These are phyloP conservation scores for Bipolaris sorokiniana DNA, from an alignment of 2,329 filamentous ascomycete species.

Conservation along the genomic window DNA sequence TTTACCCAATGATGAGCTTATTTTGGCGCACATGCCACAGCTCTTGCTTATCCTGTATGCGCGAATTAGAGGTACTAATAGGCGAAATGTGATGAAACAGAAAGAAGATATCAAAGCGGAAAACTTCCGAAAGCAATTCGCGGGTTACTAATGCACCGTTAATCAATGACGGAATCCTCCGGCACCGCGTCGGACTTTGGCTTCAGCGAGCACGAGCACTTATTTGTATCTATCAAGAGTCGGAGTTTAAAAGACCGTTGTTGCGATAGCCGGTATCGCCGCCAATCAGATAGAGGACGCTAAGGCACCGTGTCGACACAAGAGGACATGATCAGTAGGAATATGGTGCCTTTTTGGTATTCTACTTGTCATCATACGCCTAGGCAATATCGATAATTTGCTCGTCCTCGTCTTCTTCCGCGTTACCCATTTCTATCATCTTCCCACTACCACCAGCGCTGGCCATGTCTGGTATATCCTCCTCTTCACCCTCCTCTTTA, in stretches of 20 bases:
- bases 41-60: neutral
- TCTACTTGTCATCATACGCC: conserved; percentile 1
- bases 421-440: conserved; percentile 37
- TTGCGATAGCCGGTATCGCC: conserved; percentile 22
- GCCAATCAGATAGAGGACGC: conserved; percentile 17
- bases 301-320: neutral
- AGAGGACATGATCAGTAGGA: neutral
- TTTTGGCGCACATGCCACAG: conserved; percentile 2
- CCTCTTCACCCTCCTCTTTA: conserved; percentile 70
- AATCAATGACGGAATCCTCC: conserved; percentile 18
- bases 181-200: neutral
- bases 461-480: conserved; percentile 45
- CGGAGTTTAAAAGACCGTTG: conserved; percentile 5
- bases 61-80: conserved; percentile 3
- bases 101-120: neutral
- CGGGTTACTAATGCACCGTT: neutral
- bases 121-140: neutral
- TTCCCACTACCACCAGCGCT: conserved; percentile 31
- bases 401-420: conserved; percentile 46
- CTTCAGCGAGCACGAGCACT: neutral
- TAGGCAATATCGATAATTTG: conserved; percentile 46
- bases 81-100: neutral
- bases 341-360: neutral
- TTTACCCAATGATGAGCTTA: neutral
- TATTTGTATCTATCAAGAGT: conserved; percentile 16